Evolutionary conservation across 345 rosid genomes (phyloP).

Genomic region (Gossypium sturtianum): DNA sequence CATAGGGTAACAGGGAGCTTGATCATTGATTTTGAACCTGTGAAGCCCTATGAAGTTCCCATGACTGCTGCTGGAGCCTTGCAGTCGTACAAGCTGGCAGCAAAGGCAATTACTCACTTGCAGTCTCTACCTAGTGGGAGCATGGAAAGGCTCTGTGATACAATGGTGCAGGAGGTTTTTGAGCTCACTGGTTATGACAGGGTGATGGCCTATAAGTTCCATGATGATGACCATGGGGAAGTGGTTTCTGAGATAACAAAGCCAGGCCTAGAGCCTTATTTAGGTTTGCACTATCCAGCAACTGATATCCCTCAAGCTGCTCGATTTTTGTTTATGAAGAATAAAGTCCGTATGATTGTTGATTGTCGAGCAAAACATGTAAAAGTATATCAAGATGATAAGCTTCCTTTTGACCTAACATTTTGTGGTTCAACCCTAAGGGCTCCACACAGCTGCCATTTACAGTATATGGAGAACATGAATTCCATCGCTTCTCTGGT

Average conservation of each 20-base stretch:
- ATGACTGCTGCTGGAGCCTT: constrained; percentile 98
- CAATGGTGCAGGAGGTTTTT: constrained; percentile 92
- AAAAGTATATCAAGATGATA: constrained; percentile 85
- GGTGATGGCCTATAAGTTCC: constrained; percentile 92
- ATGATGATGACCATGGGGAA: constrained; percentile 97
- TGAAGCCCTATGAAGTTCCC: constrained; percentile 91
- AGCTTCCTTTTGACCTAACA: constrained; percentile 71
- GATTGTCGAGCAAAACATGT: constrained; percentile 86
- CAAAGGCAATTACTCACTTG: constrained; percentile 81
- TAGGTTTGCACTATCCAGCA: constrained; percentile 98
- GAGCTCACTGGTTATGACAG: constrained; percentile 97
- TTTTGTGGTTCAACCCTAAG: constrained; percentile 92
- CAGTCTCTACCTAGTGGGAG: constrained; percentile 90
- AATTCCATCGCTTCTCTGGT: constrained; percentile 87
- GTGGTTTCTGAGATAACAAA: constrained; percentile 83
- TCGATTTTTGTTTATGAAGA: constrained; percentile 91
- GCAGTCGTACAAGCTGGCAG: constrained; percentile 96
- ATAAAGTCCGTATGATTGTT: constrained; percentile 92
- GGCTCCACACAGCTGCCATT: constrained; percentile 90
- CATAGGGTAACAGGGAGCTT: constrained; percentile 90
- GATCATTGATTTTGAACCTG: constrained; percentile 88
- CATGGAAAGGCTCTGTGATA: constrained; percentile 81
- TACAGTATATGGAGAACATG: constrained; percentile 96
- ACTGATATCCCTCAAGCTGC: constrained; percentile 97
- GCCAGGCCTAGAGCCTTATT: constrained; percentile 85